Evolutionary conservation across 352 stramenopile genomes (phyloP), one percentile per base, ranked within the genome.

Genomic region (Pythium rhizo-oryzae): DNA sequence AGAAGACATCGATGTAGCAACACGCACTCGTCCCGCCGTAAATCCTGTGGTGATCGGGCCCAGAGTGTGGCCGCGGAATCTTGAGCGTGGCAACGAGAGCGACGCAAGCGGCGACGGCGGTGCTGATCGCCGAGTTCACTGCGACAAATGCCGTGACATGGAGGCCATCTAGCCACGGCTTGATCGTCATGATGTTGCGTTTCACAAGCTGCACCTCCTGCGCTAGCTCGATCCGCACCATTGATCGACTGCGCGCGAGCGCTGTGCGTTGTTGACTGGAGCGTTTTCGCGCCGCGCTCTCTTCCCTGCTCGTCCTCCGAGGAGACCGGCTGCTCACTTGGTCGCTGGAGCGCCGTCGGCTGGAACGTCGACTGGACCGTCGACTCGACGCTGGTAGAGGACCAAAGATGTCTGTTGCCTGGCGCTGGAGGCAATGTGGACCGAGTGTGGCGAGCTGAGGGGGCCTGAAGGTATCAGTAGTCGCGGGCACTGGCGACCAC

Each of bases 61-160:
- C 13, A 12, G 41, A 47, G 41, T 16, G 13, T 47, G 13, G 13
- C 21, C 2, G 41, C 41, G 13, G 41, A 47, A n/a, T 19, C 18
- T 21, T 15, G 18, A n/a, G 64, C 52, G 74, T 37, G 28, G 72
- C 75, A 0, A 50, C 15, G 19, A 78, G 71, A 6, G 41, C 41
- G 18, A 47, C 41, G 41, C 8, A 33, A n/a, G n/a, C 16, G 16
- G 18, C 41, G 41, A 47, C 41, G 15, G 2, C 24, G 19, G 54
- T 18, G 57, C 57, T 55, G 21, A 18, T 54, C 9, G 65, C 1
- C 0, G 67, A 70, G 37, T 80, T 80, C 21, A 46, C 47, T 4
- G 55, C 47, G 18, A 80, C 68, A 41, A 81, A 71, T 25, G 74
- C 65, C 39, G 78, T 78, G 8, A 78, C 71, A 8, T 50, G 9